phyloP scores from a whole-genome alignment of 2,329 filamentous ascomycete genomes.

The Pseudogymnoascus sp. region DNA sequence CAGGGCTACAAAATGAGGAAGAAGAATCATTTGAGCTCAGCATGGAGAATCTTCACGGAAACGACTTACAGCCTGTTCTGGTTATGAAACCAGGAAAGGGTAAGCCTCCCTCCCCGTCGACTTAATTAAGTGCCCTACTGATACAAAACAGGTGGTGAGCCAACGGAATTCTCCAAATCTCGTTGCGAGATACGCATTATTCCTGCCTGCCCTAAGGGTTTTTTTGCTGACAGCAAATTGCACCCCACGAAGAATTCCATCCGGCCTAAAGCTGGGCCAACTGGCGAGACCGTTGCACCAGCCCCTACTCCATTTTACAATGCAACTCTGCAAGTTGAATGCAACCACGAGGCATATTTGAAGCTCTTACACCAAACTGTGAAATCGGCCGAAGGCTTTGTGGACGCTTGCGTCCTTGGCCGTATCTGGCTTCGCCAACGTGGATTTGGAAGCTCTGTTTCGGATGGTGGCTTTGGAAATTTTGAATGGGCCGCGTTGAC shows the following conservation, averaged over 20 bases:
- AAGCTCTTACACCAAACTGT: conserved; percentile 66
- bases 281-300: conserved; percentile 35
- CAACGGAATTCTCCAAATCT: conserved; percentile 32
- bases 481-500: conserved; percentile 86
- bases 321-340: conserved; percentile 72
- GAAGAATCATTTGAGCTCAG: conserved; percentile 49
- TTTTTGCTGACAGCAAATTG: conserved; percentile 69
- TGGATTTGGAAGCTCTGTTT: conserved; percentile 65
- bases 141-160: neutral
- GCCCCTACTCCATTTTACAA: conserved; percentile 80
- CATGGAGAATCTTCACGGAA: conserved; percentile 66
- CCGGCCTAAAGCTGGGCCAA: conserved; percentile 46
- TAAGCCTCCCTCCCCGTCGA: neutral
- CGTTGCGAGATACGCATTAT: conserved; percentile 67
- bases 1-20: conserved; percentile 56
- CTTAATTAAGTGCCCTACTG: neutral
- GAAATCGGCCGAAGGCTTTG: conserved; percentile 52
- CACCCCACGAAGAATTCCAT: conserved; percentile 64
- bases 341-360: conserved; percentile 66
- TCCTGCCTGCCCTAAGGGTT: conserved; percentile 60
- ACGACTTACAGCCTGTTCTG: conserved; percentile 67
- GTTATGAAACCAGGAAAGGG: conserved; percentile 34
- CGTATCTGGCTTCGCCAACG: conserved; percentile 85
- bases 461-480: conserved; percentile 78
- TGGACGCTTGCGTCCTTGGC: conserved; percentile 79